Evolutionary conservation across 2,329 filamentous ascomycete genomes (phyloP), one percentile per base, ranked within the genome.

Genomic region (Aureobasidium sp.): DNA sequence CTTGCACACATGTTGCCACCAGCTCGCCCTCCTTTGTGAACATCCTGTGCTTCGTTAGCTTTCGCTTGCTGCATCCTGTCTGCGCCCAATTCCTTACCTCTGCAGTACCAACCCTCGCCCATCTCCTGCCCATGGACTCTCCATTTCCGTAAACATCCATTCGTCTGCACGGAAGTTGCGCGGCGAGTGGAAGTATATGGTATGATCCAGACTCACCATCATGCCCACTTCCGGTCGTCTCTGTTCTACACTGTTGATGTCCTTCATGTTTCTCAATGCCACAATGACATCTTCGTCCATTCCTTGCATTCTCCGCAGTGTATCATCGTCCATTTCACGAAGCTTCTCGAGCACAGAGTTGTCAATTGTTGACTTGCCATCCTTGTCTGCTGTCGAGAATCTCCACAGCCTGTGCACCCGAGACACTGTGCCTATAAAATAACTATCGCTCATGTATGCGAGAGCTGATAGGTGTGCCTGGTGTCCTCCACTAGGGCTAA

Each of bases 381-480:
- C 66, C 23, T 53, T 61, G 44, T 63, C 58, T 2, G 60, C 36
- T 44, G 55, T 47, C 34, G 59, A 52, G 46, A 61, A 66, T 42
- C 64, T 37, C 83, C 89, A 92, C 39, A 97, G 81, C 62, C 85
- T 82, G 74, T 97, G 92, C 61, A 92, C 87, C 23, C 90, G 85
- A 32, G 87, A 81, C 8, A 97, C 85, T 1, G 92, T 97, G 42
- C 90, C 92, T 73, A 97, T 92, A 76, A 99, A 97, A 77, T 90
- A 94, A 55, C 63, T 64, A 39, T 66, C 64, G 29, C 87, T 90
- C 79, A 97, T 89, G 78, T 97, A 99, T 27, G 93, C 93, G 65
- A 99, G 80, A 9, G 94, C 94, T 41, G 84, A 88, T 39, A 97
- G 79, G 72, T 97, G 92, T 12, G 91, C 90, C 69, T 88, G 84